Evolutionary conservation across 2,329 filamentous ascomycete genomes (phyloP), one percentile per base, ranked within the genome.

Genomic region (Rutstroemia sp.): DNA sequence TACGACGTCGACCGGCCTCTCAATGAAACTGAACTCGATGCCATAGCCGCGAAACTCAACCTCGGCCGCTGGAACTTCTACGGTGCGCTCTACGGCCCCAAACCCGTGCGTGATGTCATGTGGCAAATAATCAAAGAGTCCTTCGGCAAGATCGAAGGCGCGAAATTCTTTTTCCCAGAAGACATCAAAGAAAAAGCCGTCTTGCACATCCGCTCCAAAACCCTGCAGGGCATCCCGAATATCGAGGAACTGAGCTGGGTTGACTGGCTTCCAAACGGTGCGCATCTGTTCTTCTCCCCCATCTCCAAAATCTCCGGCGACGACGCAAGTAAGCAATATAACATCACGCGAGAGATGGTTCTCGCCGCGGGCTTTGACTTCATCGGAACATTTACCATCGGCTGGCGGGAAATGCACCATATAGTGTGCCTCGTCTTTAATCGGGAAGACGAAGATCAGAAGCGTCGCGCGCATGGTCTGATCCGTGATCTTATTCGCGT

Each of bases 401-500:
- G 77, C 9, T 49, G 49, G 59, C 71, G 78, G 10, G 78, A 81
- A 65, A 80, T 81, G 72, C 78, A 81, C 64, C 75, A 79, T 63
- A 80, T 81, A 57, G 74, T 79, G 3, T 77, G 77, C 57, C 76
- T 82, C 42, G 72, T 80, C 14, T 81, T 77, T 63, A 72, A 82
- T 58, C 70, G 74, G 5, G 70, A 71, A 42, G 70, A 77, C 37
- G 61, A 69, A 0, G 71, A 74, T 1, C 62, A 66, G 48, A 72
- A 75, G 60, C 60, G 69, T 19, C 67, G 70, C 52, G 71, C 71
- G 10, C 66, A 72, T 58, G 61, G 63, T 56, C 60, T 75, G 12
- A 74, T 77, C 57, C 65, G 63, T 18, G 66, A 66, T 23, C 62
- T 75, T 55, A 72, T 76, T 48, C 66, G 70, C 25, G 72, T 73